These are phyloP conservation scores for Xylaria palmicola DNA, from an alignment of 495 filamentous ascomycete species.

Conservation along the genomic window DNA sequence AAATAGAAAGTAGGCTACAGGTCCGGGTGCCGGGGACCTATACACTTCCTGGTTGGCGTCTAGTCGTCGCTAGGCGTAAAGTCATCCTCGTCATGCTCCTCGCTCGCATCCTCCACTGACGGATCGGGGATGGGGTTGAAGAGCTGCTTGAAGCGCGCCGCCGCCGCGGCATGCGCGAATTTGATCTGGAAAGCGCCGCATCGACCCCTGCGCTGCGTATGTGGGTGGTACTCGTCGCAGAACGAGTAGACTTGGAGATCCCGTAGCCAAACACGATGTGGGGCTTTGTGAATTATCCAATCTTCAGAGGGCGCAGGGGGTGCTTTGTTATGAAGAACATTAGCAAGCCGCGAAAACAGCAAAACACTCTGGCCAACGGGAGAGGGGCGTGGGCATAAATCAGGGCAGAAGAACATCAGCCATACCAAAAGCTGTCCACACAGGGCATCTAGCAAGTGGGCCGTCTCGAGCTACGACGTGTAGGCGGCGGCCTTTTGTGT, in stretches of 20 bases:
- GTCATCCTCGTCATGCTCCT: conserved; percentile 4
- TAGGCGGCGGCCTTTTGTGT: conserved; percentile 59
- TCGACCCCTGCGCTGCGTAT: conserved; percentile 44
- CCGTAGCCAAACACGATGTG: conserved; percentile 57
- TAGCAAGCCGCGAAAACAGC: neutral
- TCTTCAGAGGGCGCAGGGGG: conserved; percentile 55
- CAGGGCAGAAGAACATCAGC: neutral
- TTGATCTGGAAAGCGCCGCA: conserved; percentile 44
- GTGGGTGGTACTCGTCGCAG: conserved; percentile 56
- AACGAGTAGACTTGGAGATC: conserved; percentile 64
- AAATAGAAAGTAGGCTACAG: neutral
- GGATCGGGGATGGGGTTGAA: conserved; percentile 1
- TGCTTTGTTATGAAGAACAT: conserved; percentile 39
- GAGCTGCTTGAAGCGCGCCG: conserved; percentile 12
- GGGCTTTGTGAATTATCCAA: conserved; percentile 56
- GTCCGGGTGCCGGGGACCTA: neutral
- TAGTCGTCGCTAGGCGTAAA: neutral
- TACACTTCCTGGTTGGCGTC: neutral
- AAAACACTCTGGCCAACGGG: neutral
- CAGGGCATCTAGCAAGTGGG: conserved; percentile 53
- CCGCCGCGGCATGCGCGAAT: conserved; percentile 31
- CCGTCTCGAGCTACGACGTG: conserved; percentile 53
- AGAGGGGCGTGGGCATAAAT: neutral
- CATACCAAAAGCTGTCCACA: conserved; percentile 73
- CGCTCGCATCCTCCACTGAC: conserved; percentile 7